Percentiles rank a stretch among this genome's conserved stretches.
Evolutionary conservation across 2,329 filamentous ascomycete species (phyloP).

Genomic region (Fusarium torulosum): DNA sequence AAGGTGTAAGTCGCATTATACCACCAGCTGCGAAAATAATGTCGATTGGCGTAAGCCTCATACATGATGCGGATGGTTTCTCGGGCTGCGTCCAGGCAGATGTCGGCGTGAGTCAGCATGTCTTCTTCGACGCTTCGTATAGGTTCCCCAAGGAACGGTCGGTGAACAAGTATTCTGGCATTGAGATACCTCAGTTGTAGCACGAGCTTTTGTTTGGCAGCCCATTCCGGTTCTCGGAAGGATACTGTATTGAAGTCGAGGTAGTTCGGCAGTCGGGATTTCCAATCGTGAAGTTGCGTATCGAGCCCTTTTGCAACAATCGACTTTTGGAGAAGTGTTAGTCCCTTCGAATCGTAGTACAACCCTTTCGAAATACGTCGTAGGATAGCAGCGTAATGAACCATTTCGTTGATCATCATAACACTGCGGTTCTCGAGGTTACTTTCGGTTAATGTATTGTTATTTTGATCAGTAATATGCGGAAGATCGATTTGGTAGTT

Average conservation of each 20-base stretch:
- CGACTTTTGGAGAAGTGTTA: neutral
- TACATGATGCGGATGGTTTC: conserved; percentile 8
- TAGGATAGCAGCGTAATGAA: neutral
- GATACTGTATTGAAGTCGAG: neutral
- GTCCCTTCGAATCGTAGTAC: conserved; percentile 9
- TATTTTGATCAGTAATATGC: neutral
- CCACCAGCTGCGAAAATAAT: conserved; percentile 19
- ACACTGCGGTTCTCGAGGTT: neutral
- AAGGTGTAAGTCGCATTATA: conserved; percentile 16
- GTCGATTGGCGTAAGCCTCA: conserved; percentile 1
- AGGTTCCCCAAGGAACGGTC: neutral
- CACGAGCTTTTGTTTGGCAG: conserved; percentile 5
- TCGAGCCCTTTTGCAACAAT: conserved; percentile 8
- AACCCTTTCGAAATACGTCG: conserved; percentile 5
- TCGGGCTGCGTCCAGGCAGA: neutral
- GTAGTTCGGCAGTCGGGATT: neutral
- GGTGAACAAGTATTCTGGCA: conserved; percentile 2
- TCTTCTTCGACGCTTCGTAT: neutral
- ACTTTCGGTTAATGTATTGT: fast-evolving
- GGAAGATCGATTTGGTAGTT: conserved; percentile 16
- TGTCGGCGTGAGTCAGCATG: neutral
- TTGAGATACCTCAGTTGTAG: conserved; percentile 4
- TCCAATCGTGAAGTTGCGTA: conserved; percentile 5
- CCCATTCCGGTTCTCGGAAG: conserved; percentile 9
- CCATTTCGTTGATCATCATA: conserved; percentile 12